Evolutionary conservation across 2,329 filamentous ascomycete species (phyloP), one percentile per base, ranked within the genome.

Genomic region (Geosmithia morbida): DNA sequence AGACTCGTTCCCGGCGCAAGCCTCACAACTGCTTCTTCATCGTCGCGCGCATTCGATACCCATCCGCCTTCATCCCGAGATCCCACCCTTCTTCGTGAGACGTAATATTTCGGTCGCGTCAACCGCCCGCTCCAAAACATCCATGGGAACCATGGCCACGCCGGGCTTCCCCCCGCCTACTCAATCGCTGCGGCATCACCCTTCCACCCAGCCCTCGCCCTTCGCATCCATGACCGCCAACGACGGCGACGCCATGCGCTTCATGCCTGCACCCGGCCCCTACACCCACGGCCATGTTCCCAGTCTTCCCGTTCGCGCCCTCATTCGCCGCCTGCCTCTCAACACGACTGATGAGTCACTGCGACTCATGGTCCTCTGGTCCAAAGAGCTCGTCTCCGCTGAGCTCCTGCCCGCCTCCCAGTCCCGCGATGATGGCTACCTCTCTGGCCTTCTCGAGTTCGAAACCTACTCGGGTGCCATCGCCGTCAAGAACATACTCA

Each of bases 321-420:
- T 77, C 44, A 74, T 81, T 50, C 72, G 72, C 46, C 67, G 70
- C 51, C 65, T 81, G 13, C 75, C 77, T 2, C 51, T 65, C 45
- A 71, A 73, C 53, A 75, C 71, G 2, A 70, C 71, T 1, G 70
- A 77, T 46, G 70, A 78, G 46, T 67, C 68, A 20, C 55, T 81
- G 46, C 66, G 70, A 44, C 59, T 75, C 29, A 79, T 81, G 75
- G 65, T 77, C 33, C 65, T 77, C 41, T 79, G 75, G 61, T 76
- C 73, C 46, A 68, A 79, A 53, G 75, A 79, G 39, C 61, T 78
- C 13, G 57, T 68, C 39, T 65, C 68, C 43, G 65, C 74, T 17
- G 68, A 78, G 52, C 60, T 80, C 22, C 59, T 79, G 3, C 63
- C 72, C 1, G 51, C 63, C 20, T 69, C 77, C 20, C 62, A 67